A percentile compares a stretch with the other conserved stretches of the same genome.
Conservation (phyloP, 2,329 filamentous ascomycete genomes). For the Colletotrichum limetticola region DNA sequence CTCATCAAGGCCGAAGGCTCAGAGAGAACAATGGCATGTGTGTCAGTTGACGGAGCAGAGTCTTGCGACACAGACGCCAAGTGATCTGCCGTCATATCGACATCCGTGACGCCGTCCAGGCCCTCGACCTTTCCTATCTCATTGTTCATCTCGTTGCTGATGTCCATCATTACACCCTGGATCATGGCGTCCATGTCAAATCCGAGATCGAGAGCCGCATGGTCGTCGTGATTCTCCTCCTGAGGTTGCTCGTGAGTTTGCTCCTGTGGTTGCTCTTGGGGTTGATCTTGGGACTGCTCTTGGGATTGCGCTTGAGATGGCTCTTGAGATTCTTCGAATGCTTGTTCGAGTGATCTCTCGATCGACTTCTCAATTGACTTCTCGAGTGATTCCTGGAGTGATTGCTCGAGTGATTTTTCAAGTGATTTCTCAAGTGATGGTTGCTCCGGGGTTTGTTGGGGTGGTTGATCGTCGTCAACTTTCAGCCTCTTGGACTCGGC, state of each 20-base stretch:
- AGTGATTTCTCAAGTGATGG: neutral
- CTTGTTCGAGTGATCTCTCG: no score
- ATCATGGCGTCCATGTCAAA: constrained; percentile 39
- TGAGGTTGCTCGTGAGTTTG: neutral
- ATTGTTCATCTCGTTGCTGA: constrained; percentile 24
- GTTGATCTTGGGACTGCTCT: neutral
- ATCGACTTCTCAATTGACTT: no score
- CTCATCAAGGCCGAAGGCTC: constrained; percentile 52
- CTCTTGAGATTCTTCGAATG: no score
- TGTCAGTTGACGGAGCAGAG: constrained; percentile 35
- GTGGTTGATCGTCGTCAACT: constrained; percentile 19
- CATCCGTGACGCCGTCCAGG: constrained; percentile 43
- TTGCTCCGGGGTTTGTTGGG: neutral
- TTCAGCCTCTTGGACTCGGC: constrained; percentile 44
- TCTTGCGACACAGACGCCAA: constrained; percentile 33
- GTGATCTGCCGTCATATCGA: constrained; percentile 39
- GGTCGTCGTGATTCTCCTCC: constrained; percentile 40
- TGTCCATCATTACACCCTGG: constrained; percentile 43
- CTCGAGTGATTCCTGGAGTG: neutral
- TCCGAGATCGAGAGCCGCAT: constrained; percentile 39
- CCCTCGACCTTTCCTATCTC: constrained; percentile 30
- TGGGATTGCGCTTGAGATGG: neutral
- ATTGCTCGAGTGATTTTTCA: neutral
- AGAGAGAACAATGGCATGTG: constrained; percentile 45
- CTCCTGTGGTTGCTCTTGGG: neutral